These are phyloP conservation scores for Cladosporium sp. DNA, from an alignment of 2,329 filamentous ascomycete genomes.

Conservation along the genomic window DNA sequence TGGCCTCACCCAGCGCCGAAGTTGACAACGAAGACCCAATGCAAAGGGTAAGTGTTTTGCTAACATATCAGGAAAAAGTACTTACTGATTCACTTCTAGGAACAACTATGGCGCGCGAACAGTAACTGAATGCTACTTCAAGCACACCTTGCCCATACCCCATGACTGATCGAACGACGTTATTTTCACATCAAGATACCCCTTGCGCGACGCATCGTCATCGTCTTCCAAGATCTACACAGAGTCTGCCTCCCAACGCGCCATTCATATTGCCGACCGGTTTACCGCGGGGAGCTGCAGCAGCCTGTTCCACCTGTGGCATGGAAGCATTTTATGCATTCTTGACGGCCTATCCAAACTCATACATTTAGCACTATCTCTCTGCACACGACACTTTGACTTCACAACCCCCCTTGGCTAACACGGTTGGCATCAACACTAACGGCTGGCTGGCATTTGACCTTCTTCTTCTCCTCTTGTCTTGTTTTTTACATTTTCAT, in stretches of 20 bases:
- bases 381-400: background rate
- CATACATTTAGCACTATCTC: background rate
- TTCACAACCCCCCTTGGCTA: background rate
- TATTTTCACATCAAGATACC: background rate
- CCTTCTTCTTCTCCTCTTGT: background rate
- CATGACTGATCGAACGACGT: background rate
- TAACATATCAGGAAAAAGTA: background rate
- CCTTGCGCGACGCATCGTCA: background rate
- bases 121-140: slow-evolving; percentile 27
- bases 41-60: slow-evolving; percentile 50
- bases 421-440: background rate
- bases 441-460: background rate
- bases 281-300: background rate
- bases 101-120: slow-evolving; percentile 31
- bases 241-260: background rate
- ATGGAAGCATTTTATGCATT: background rate
- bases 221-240: background rate
- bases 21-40: slow-evolving; percentile 62
- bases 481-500: background rate
- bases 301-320: background rate
- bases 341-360: background rate
- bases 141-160: background rate
- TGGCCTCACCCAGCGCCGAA: slow-evolving; percentile 64
- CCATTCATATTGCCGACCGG: background rate
- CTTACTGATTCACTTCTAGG: slow-evolving; percentile 24